Evolutionary conservation across 1,139 yeast species (phyloP).

Genomic region (Kazachstania sp.): DNA sequence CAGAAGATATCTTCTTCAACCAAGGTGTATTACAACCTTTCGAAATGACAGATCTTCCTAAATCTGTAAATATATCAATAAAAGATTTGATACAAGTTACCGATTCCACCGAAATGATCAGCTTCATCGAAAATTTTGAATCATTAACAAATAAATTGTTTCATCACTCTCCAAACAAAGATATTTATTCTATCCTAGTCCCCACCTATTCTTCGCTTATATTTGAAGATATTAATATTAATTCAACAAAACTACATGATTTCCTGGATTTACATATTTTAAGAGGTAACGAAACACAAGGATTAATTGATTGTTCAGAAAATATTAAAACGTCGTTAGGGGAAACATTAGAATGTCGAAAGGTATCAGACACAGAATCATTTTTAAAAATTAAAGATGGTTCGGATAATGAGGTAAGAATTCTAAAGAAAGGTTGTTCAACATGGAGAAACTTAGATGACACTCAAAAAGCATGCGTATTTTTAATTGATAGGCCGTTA

Average conservation of each 20-base stretch:
- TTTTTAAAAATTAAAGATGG: constrained; percentile 35
- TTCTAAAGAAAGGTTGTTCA: constrained; percentile 63
- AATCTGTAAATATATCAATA: constrained; percentile 45
- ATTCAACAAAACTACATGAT: constrained; percentile 37
- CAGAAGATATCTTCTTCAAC: constrained; percentile 64
- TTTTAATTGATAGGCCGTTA: constrained; percentile 63
- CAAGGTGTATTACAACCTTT: constrained; percentile 83
- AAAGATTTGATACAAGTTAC: constrained; percentile 49
- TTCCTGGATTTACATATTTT: constrained; percentile 64
- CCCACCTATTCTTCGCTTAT: constrained; percentile 57
- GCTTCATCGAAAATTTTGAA: constrained; percentile 36
- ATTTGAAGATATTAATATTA: constrained; percentile 27
- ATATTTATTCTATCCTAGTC: constrained; percentile 54
- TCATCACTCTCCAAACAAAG: constrained; percentile 10
- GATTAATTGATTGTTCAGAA: constrained; percentile 38
- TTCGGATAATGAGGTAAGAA: constrained; percentile 55
- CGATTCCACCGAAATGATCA: constrained; percentile 39
- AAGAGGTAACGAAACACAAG: constrained; percentile 42
- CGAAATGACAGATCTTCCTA: constrained; percentile 50
- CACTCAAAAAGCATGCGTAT: constrained; percentile 41
- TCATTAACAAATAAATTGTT: constrained; percentile 15
- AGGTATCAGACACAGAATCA: constrained; percentile 32
- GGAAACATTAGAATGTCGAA: constrained; percentile 39
- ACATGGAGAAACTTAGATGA: constrained; percentile 22
- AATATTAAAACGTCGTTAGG: constrained; percentile 39